Evolutionary conservation across 1,284 basidiomycete genomes (phyloP).

Genomic region (Marasmius tenuissimus): DNA sequence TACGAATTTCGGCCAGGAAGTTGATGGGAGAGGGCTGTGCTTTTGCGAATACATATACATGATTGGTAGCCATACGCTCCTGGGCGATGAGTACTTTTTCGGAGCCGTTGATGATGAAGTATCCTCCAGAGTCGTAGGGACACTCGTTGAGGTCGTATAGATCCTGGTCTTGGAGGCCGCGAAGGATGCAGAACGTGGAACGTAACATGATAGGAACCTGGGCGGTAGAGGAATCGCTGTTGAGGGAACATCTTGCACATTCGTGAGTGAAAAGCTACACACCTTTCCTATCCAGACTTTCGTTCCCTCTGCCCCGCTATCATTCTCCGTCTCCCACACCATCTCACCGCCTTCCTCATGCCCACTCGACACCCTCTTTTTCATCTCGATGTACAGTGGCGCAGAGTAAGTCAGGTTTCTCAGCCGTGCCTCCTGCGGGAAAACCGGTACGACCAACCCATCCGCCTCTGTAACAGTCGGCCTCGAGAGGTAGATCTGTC

Average conservation of each 20-base stretch:
- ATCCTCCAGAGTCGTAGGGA: slow-evolving; percentile 97
- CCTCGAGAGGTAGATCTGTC: slow-evolving; percentile 95
- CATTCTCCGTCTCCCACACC: slow-evolving; percentile 78
- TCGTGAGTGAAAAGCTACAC: neutral
- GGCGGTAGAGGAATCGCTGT: neutral
- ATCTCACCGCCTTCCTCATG: slow-evolving; percentile 86
- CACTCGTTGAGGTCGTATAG: slow-evolving; percentile 95
- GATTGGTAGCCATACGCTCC: slow-evolving; percentile 99
- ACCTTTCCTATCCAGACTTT: slow-evolving; percentile 98
- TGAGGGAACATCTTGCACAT: slow-evolving; percentile 12
- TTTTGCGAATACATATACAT: slow-evolving; percentile 99
- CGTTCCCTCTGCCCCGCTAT: slow-evolving; percentile 63
- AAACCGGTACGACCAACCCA: slow-evolving; percentile 90
- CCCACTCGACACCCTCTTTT: slow-evolving; percentile 81
- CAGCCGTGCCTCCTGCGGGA: slow-evolving; percentile 96
- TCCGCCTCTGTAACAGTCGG: slow-evolving; percentile 96
- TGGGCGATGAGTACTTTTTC: slow-evolving; percentile 99
- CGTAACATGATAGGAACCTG: slow-evolving; percentile 98
- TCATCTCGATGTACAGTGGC: slow-evolving; percentile 96
- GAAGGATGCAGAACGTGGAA: slow-evolving; percentile 93
- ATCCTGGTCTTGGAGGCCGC: slow-evolving; percentile 76
- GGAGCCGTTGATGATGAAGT: slow-evolving; percentile 99
- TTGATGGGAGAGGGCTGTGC: slow-evolving; percentile 95
- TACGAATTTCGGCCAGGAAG: slow-evolving; percentile 96
- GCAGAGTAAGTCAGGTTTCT: slow-evolving; percentile 96